These are phyloP conservation scores for Raffaelea albimanens DNA, from an alignment of 2,329 filamentous ascomycete genomes.

Conservation along the genomic window DNA sequence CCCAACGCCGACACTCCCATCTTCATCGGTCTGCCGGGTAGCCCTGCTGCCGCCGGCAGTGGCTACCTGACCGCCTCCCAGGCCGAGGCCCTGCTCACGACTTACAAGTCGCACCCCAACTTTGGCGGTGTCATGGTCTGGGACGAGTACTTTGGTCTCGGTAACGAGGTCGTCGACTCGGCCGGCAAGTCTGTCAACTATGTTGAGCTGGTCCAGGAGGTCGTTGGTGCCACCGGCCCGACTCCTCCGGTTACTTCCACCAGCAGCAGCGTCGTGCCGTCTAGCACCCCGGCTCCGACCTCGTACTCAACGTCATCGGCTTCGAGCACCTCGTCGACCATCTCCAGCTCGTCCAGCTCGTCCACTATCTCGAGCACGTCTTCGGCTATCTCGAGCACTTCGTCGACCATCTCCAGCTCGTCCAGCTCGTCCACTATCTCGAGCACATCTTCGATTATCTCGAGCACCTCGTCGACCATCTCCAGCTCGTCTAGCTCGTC, in stretches of 20 bases:
- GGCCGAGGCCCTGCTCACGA: conserved; percentile 15
- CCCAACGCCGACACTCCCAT: conserved; percentile 26
- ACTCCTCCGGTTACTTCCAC: conserved; percentile 5
- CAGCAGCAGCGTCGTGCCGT: conserved; percentile 1
- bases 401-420: background rate
- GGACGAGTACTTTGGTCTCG: conserved; percentile 18
- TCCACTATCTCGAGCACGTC: background rate
- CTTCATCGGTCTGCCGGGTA: conserved; percentile 28
- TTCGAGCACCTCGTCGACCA: background rate
- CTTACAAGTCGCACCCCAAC: conserved; percentile 15
- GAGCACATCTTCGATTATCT: background rate
- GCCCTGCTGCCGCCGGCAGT: conserved; percentile 10
- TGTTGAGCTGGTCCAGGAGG: conserved; percentile 7
- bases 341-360: background rate
- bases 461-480: background rate
- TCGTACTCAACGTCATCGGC: background rate
- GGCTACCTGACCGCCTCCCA: conserved; percentile 18
- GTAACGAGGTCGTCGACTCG: conserved; percentile 5
- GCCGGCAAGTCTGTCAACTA: conserved; percentile 16
- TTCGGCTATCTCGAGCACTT: background rate
- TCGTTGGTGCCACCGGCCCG: conserved; percentile 6
- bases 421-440: background rate
- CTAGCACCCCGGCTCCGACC: background rate
- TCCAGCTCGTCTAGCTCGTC: background rate
- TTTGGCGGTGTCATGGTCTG: conserved; percentile 26